A percentile compares a stretch with the other conserved stretches of the same genome.
Evolutionary conservation across 495 filamentous ascomycete genomes (phyloP).

Genomic region (Aspergillus saccharolyticus): DNA sequence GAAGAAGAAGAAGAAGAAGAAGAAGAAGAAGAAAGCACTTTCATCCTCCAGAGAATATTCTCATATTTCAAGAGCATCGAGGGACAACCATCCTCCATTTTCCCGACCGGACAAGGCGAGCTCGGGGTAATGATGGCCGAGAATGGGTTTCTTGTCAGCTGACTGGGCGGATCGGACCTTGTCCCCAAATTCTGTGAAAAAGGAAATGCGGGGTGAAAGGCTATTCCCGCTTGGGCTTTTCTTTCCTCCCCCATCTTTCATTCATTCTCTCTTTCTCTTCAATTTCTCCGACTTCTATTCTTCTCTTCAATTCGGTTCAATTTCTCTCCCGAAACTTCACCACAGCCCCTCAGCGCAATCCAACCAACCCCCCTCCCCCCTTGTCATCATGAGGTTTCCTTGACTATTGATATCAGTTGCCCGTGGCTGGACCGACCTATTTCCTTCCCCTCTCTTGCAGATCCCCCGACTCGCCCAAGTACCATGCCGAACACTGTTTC

Average conservation of each 20-base stretch:
- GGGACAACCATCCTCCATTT: conserved; percentile 6
- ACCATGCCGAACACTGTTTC: conserved; percentile 38
- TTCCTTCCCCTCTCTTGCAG: conserved; percentile 1
- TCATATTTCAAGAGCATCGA: conserved; percentile 16
- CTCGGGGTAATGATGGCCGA: conserved; percentile 37
- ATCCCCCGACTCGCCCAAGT: conserved; percentile 32
- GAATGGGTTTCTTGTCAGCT: conserved; percentile 4
- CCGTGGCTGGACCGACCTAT: conserved; percentile 26
- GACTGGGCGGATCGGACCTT: conserved; percentile 4
- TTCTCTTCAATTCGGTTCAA: conserved; percentile 2
- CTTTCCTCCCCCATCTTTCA: not conserved
- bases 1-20: not conserved
- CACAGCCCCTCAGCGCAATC: no score
- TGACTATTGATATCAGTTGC: conserved; percentile 10
- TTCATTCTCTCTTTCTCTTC: conserved; percentile 15
- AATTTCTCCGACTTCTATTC: conserved; percentile 4
- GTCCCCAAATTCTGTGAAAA: not conserved
- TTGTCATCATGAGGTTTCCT: conserved; percentile 4
- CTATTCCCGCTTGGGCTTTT: no score
- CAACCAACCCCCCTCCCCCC: no score
- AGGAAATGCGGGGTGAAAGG: not conserved
- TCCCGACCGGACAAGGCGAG: conserved; percentile 9
- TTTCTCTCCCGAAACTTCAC: conserved; percentile 5
- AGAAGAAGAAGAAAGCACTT: conserved; percentile 10
- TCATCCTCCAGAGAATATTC: conserved; percentile 8